A percentile compares a stretch with the other conserved stretches of the same genome.
phyloP scores from a whole-genome alignment of 306 rosid genomes.

The Quercus robur region DNA sequence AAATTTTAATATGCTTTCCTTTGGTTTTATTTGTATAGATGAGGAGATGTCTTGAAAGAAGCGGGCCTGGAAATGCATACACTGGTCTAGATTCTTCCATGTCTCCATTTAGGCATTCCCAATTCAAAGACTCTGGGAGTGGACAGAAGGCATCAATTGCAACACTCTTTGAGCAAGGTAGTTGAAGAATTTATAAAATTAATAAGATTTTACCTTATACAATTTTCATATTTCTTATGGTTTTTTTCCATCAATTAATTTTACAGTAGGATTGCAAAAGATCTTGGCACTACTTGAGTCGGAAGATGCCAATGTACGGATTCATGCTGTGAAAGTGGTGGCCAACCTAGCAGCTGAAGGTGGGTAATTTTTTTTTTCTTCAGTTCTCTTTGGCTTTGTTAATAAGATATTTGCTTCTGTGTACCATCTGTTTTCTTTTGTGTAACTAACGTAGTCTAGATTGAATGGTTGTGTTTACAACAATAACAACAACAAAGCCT shows the following conservation, averaged over 20 bases:
- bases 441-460: background rate
- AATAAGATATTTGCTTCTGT: background rate
- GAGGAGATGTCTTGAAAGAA: conserved; percentile 73
- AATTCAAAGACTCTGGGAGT: conserved; percentile 53
- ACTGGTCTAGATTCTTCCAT: conserved; percentile 59
- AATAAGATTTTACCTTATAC: conserved; percentile 15
- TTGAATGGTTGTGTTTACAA: background rate
- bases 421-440: conserved; percentile 1
- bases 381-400: conserved; percentile 8
- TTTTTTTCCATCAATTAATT: conserved; percentile 15
- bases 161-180: conserved; percentile 90
- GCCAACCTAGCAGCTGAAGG: conserved; percentile 99
- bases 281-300: conserved; percentile 91
- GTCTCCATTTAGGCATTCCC: conserved; percentile 62
- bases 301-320: conserved; percentile 84
- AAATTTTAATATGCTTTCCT: conserved; percentile 13
- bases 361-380: conserved; percentile 25
- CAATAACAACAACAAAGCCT: too few species aligned
- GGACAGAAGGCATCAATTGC: conserved; percentile 68
- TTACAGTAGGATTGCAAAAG: conserved; percentile 87
- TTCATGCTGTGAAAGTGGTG: conserved; percentile 98
- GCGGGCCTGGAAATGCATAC: conserved; percentile 50
- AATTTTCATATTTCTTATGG: conserved; percentile 17
- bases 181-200: conserved; percentile 1
- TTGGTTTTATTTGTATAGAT: conserved; percentile 42